A percentile compares a stretch with the other conserved stretches of the same genome.
These are phyloP conservation scores for Colletotrichum incanum DNA, from an alignment of 2,329 filamentous ascomycete species.

Conservation along the genomic window DNA sequence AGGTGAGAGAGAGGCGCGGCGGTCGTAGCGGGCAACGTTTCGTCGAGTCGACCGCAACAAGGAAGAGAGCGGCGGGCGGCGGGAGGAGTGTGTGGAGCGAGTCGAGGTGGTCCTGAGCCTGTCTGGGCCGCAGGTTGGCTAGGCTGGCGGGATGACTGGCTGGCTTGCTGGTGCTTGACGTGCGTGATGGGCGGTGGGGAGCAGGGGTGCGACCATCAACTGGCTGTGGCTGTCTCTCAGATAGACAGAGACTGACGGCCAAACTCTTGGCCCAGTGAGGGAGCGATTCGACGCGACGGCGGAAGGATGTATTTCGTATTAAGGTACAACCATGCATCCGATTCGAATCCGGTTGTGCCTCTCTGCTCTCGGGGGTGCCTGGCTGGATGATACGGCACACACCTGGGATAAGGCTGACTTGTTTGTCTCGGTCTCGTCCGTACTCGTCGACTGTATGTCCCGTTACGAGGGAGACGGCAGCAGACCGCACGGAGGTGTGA, in stretches of 20 bases:
- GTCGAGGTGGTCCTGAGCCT: slow-evolving; percentile 33
- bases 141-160: slow-evolving; percentile 34
- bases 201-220: slow-evolving; percentile 40
- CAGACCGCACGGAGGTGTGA: slow-evolving; percentile 38
- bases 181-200: slow-evolving; percentile 41
- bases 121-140: slow-evolving; percentile 28
- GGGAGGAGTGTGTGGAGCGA: slow-evolving; percentile 39
- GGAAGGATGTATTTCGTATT: slow-evolving; percentile 30
- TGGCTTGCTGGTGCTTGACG: slow-evolving; percentile 37
- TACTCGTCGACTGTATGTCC: slow-evolving; percentile 17
- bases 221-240: slow-evolving; percentile 37
- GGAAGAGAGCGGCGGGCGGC: slow-evolving; percentile 33
- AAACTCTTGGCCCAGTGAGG: slow-evolving; percentile 26
- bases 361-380: slow-evolving; percentile 26
- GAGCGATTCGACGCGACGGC: slow-evolving; percentile 22
- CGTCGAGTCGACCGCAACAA: slow-evolving; percentile 35
- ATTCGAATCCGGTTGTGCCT: slow-evolving; percentile 14
- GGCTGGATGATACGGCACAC: slow-evolving; percentile 14
- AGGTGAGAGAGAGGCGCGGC: slow-evolving; percentile 28
- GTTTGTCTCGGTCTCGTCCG: slow-evolving; percentile 37
- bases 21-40: slow-evolving; percentile 35
- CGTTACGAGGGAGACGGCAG: slow-evolving; percentile 6
- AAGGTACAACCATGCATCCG: slow-evolving; percentile 41
- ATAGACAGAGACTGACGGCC: slow-evolving; percentile 29
- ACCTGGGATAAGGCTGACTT: slow-evolving; percentile 35